Evolutionary conservation across 345 rosid genomes (phyloP).

Genomic region (Fremontodendron californicum): DNA sequence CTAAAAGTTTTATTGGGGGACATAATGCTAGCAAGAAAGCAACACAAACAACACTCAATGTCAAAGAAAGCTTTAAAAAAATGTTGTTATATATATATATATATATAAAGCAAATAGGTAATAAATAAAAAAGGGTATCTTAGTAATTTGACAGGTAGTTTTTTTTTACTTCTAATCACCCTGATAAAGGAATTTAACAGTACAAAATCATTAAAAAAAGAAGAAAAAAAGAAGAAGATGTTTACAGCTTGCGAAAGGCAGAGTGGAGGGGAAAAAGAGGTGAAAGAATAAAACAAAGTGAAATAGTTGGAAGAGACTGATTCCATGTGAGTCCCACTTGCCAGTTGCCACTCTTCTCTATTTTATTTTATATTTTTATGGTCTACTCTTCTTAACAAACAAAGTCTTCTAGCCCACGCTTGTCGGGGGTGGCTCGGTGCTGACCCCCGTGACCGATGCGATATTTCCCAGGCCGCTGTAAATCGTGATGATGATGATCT

Average conservation of each 20-base stretch:
- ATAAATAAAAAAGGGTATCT: neutral
- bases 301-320: constrained; percentile 5
- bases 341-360: neutral
- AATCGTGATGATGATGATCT: neutral
- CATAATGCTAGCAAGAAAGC: no score
- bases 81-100: no score
- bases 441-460: neutral
- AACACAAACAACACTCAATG: no score
- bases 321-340: constrained; percentile 36
- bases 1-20: no score
- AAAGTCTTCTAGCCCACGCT: neutral
- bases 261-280: neutral
- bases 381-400: neutral
- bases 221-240: neutral
- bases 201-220: neutral
- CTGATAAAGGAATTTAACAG: constrained; percentile 19
- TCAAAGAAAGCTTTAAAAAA: no score
- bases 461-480: neutral
- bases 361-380: neutral
- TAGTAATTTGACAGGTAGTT: neutral
- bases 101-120: no score
- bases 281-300: constrained; percentile 12
- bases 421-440: constrained; percentile 18
- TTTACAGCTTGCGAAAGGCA: neutral
- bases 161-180: constrained; percentile 22